Base-by-base conservation (phyloP, 441 rosid genomes). In the Pelargonium myrrhifolium region DNA sequence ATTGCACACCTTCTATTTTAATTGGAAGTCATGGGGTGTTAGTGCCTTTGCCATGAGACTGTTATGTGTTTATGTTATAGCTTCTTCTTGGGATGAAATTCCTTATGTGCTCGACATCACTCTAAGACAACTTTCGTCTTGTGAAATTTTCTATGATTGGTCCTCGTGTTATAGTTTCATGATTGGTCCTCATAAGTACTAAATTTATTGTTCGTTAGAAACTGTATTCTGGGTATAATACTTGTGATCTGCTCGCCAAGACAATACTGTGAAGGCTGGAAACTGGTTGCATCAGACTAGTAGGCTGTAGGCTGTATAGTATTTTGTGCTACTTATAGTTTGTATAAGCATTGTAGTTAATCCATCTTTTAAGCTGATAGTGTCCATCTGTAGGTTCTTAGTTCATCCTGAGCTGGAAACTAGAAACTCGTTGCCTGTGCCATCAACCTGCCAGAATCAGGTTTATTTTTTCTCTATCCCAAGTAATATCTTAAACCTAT, bases 391-490 rank as follows among this genome's bases (percentile, higher is more conserved):
- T 72, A 94, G 99, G 83, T 94, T 94, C 80, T 83, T 80, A 1
- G 83, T 92, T 77, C 80, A 82, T 71, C 99, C 99, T 68, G 97
- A 92, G 85, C 77, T 94, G 81, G 99, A 92, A 76, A 84, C 91
- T 15, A 92, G 92, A 68, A 92, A 89, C 76, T 86, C 94, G 17
- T 86, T 94, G 65, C 76, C 78, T 43, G 80, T 88, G 40, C 99
- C 98, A 7, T 85, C 92, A 9, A 72, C 79, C 78, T 94, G 99
- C 79, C 97, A 96, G 65, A 88, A 96, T 71, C 87, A 85, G 97
- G 99, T 93, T 78, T 67, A 65, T 70, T 35, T 56, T 55, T 45
- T 65, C 17, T 64, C 53, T 42, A 42, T 12, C 26, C 63, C 59
- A 47, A 51, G 66, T 45, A 65, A 11, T 42, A 9, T 67, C 28